Evolutionary conservation across 768 basidiomycete genomes (phyloP).

Genomic region (Tremella mesenterica): DNA sequence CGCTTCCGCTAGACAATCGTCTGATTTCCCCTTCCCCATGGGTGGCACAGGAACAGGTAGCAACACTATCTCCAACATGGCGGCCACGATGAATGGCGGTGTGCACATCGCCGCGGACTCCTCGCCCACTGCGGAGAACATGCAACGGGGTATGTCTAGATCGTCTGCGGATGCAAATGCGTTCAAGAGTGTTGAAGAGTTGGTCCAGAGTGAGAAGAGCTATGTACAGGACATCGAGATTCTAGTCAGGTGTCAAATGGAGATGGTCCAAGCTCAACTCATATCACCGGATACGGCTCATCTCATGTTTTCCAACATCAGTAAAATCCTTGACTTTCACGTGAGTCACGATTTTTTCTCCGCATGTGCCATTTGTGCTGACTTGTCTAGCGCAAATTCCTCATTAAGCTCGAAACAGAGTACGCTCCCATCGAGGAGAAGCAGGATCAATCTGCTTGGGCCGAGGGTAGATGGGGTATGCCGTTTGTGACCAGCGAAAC

Average conservation of each 20-base stretch:
- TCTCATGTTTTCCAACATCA: slow-evolving; percentile 85
- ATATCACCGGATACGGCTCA: slow-evolving; percentile 94
- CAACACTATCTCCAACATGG: slow-evolving; percentile 29
- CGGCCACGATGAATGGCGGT: slow-evolving; percentile 37
- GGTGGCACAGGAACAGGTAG: slow-evolving; percentile 29
- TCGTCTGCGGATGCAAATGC: slow-evolving; percentile 29
- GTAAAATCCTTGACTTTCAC: slow-evolving; percentile 93
- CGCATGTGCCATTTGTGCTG: slow-evolving; percentile 16
- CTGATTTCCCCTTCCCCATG: slow-evolving; percentile 33
- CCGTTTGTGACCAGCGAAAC: slow-evolving; percentile 62
- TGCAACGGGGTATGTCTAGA: slow-evolving; percentile 12
- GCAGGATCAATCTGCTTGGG: slow-evolving; percentile 35
- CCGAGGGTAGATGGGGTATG: slow-evolving; percentile 42
- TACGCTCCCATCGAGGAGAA: slow-evolving; percentile 42
- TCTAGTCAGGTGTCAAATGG: slow-evolving; percentile 88
- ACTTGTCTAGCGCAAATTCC: slow-evolving; percentile 36
- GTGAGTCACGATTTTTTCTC: slow-evolving; percentile 11
- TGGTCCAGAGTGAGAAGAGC: slow-evolving; percentile 89
- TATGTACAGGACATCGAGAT: slow-evolving; percentile 94
- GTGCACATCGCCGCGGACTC: slow-evolving; percentile 18
- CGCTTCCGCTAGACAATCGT: slow-evolving; percentile 18
- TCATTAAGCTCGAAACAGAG: slow-evolving; percentile 43
- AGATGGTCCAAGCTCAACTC: slow-evolving; percentile 68
- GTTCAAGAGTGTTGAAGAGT: slow-evolving; percentile 56
- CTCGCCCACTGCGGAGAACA: slow-evolving; percentile 13